A percentile compares a stretch with the other conserved stretches of the same genome.
phyloP scores from a whole-genome alignment of 1,284 basidiomycete genomes.

The Athelia psychrophila region DNA sequence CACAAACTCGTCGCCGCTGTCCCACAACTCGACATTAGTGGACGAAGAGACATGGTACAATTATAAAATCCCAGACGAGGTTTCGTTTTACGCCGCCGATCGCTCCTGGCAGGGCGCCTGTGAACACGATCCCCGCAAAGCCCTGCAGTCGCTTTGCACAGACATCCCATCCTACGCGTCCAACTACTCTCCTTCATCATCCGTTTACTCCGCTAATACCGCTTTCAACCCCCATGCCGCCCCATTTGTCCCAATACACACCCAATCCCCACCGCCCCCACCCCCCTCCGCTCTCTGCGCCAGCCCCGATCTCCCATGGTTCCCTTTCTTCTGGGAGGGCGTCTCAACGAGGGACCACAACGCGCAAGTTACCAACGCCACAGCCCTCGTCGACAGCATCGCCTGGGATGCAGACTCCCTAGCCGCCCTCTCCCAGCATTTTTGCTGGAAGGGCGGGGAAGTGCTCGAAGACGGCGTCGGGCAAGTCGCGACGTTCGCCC shows the following conservation, averaged over 20 bases:
- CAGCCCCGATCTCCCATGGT: neutral
- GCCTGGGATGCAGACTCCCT: conserved; percentile 16
- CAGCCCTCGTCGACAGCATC: neutral
- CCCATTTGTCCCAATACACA: neutral
- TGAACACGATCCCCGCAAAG: neutral
- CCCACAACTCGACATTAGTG: neutral
- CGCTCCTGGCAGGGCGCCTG: neutral
- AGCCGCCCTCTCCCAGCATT: conserved; percentile 21
- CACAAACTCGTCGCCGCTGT: neutral
- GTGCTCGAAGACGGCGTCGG: conserved; percentile 4
- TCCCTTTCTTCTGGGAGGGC: neutral
- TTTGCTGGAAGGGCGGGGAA: conserved; percentile 20
- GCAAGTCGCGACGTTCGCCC: conserved; percentile 25
- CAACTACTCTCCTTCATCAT: neutral
- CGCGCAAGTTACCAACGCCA: neutral
- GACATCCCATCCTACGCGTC: neutral
- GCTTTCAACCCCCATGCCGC: conserved; percentile 1
- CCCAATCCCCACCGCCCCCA: neutral
- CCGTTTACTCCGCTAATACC: neutral
- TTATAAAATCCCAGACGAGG: neutral
- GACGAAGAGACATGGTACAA: neutral
- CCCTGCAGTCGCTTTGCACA: neutral
- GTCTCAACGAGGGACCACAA: neutral
- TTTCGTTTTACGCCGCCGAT: neutral
- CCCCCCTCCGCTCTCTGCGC: neutral